A percentile compares a stretch with the other conserved stretches of the same genome.
Evolutionary conservation across 2,329 filamentous ascomycete genomes (phyloP).

Genomic region (Penicillium sp.): DNA sequence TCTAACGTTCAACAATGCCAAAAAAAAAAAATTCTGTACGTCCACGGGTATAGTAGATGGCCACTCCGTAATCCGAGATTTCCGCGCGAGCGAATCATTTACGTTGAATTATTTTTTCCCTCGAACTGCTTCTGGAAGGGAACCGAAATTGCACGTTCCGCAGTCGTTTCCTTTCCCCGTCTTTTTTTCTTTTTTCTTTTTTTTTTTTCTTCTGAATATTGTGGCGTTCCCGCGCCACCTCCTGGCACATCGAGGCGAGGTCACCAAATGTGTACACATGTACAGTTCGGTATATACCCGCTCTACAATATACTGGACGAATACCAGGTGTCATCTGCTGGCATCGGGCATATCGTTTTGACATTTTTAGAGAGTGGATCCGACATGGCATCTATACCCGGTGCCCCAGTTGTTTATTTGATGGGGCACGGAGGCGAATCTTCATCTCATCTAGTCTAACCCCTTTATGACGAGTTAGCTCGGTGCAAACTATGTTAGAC

Average conservation of each 20-base stretch:
- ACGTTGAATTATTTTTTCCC: too few relatives aligned
- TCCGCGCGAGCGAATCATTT: neutral
- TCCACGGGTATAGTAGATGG: neutral
- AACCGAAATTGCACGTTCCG: neutral
- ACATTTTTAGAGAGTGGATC: slow-evolving; percentile 3
- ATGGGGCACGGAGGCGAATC: slow-evolving; percentile 5
- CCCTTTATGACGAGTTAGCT: neutral
- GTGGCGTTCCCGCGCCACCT: neutral
- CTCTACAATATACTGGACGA: neutral
- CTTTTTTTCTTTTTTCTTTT: neutral
- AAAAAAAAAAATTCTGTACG: neutral
- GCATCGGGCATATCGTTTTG: neutral
- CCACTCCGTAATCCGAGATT: neutral
- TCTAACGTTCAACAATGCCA: neutral
- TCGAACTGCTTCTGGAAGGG: neutral
- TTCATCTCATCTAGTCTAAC: slow-evolving; percentile 3
- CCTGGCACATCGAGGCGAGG: neutral
- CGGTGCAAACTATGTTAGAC: neutral
- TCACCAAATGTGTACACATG: neutral
- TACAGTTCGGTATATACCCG: neutral
- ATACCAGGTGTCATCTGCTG: neutral
- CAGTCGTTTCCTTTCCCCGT: neutral
- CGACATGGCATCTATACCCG: neutral
- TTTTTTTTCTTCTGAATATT: neutral
- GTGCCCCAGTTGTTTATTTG: slow-evolving; percentile 11